Base-by-base conservation (phyloP, 2,329 filamentous ascomycete genomes). In the Cephalotrichum gorgonifer region DNA sequence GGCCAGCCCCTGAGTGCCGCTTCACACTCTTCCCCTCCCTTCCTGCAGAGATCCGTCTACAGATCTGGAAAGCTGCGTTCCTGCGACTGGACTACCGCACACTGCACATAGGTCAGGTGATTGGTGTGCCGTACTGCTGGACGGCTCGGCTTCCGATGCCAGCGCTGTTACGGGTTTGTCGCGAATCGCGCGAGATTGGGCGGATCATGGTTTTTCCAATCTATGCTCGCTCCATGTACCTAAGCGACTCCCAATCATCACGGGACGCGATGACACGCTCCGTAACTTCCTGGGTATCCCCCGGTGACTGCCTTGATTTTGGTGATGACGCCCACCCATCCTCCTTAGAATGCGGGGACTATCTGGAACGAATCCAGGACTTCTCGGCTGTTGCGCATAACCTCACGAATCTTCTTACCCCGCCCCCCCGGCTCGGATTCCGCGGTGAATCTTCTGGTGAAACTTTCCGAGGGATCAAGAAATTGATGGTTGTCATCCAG, bases 121-220 rank as follows among this genome's bases (percentile, higher is more conserved):
- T 49, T n/a, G 30, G 39, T 14, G 47, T 44, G 39, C 27, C 27
- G 20, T 49, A 49, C 41, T 49, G 35, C 28, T 49, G 47, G 47
- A 44, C 47, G 11, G 39, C 47, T 17, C 27, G 41, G n/a, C 47
- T 49, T 41, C 47, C 47, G 28, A 49, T 49, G 27, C 47, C 47
- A 12, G 27, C 38, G 12, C 28, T 49, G 23, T 17, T 41, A 1
- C 47, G 28, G 14, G 47, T 49, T 4, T 49, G 47, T n/a, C 47
- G 41, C 14, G 47, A 49, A 23, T 44, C 47, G 22, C 26, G 47
- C 2, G 39, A 43, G 27, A 41, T 49, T 5, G 47, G 43, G 6
- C 39, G 43, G 5, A 20, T 20, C 11, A 27, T 8, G 4, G 27
- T 43, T 22, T 43, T 49, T n/a, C 39, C 47, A 2, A 44, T 49